Conservation (phyloP, 1,139 yeast genomes). For the Suhomyces choctaworum region DNA sequence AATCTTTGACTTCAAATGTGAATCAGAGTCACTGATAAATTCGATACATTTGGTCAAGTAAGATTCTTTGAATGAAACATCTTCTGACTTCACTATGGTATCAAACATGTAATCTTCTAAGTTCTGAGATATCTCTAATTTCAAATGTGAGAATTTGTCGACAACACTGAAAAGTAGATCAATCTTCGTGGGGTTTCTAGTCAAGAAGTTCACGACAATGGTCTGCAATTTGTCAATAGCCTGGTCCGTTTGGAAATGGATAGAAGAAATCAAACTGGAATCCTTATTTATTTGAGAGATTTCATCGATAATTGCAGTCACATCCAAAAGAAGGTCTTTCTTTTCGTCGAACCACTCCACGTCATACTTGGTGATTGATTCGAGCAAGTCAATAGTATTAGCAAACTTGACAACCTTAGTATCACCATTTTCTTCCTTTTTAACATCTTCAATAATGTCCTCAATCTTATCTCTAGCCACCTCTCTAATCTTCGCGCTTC, state of each 20-base stretch:
- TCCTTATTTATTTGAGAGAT: conserved; percentile 42
- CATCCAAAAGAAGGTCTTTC: conserved; percentile 46
- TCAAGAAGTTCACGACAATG: conserved; percentile 52
- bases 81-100: conserved; percentile 53
- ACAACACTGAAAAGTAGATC: conserved; percentile 50
- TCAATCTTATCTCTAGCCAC: conserved; percentile 54
- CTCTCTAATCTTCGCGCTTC: conserved; percentile 57
- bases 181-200: conserved; percentile 28
- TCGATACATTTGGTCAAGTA: conserved; percentile 56
- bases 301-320: conserved; percentile 48
- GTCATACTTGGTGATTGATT: conserved; percentile 54
- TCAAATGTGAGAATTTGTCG: conserved; percentile 48
- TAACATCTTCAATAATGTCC: conserved; percentile 36
- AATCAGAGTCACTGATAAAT: conserved; percentile 40
- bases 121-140: conserved; percentile 46
- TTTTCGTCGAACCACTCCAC: conserved; percentile 62
- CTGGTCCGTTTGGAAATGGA: conserved; percentile 74
- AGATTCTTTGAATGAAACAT: conserved; percentile 45
- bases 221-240: conserved; percentile 63
- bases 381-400: conserved; percentile 66
- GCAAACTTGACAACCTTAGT: conserved; percentile 64
- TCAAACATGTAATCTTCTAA: conserved; percentile 61
- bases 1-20: conserved; percentile 56
- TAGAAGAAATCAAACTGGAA: conserved; percentile 55
- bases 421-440: conserved; percentile 52